Base-by-base conservation (phyloP, 2,329 filamentous ascomycete species). In the Cryphonectria radicalis region DNA sequence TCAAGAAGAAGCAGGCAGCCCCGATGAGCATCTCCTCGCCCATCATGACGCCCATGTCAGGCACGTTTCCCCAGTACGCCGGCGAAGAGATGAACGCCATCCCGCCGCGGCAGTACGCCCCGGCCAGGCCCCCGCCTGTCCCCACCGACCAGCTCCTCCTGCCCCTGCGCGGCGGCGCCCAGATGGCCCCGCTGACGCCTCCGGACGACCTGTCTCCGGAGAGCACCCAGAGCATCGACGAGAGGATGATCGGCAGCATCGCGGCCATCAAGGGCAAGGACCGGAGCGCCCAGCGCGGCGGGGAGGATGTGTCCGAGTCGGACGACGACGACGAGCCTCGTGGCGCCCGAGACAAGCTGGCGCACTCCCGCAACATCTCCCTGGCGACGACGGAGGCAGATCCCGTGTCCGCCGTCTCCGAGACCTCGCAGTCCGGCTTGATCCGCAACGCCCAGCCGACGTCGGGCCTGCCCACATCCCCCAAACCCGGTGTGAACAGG, bases 31-130 rank as follows among this genome's bases (percentile, higher is more conserved):
- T 91, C 75, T 91, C 89, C 17, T 90, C 89, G 1, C 89, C 89
- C 66, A 89, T 91, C 75, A 87, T 89, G 83, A 91, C 89, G 11
- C 89, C 89, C 19, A 86, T 87, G 81, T 88, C 89, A 2, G 85
- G 82, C 3, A 88, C 86, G 2, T 91, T 91, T 74, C 86, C 88
- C 1, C 82, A 84, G n/a, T 80, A 84, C 19, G 84, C 87, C 66
- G 82, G 81, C 35, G 86, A 88, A 74, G 89, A 91, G 77, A 85
- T 90, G 83, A 86, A 82, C 76, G 74, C 85, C 65, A 88, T 91
- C 68, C 82, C 87, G 17, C 89, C 87, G 28, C 84, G 89, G 42
- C 84, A 87, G 63, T 91, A 91, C 74, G 84, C 84, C 4, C 88
- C 88, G 13, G 81, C 86, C 4, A 84, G 87, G 5, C 88, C 88